Base-by-base conservation (phyloP, 768 basidiomycete genomes). In the Macrolepiota albuminosa region DNA sequence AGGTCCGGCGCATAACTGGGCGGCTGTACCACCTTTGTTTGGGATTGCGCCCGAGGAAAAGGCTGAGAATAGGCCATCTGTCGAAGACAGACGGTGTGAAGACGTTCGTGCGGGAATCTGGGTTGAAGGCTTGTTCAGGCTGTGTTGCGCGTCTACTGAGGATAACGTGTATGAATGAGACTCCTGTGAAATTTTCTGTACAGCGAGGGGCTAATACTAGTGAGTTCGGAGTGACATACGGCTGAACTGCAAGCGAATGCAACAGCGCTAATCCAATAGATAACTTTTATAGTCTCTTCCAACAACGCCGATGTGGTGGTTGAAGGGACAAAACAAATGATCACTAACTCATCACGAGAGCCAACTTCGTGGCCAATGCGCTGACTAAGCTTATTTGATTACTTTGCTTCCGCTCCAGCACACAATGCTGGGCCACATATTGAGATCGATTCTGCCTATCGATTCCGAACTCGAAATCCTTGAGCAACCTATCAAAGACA, bases 1-100 rank as follows among this genome's bases (percentile, higher is more conserved):
- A 94, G 81, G 74, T 94, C 92, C 39, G 91, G 91, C 33, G 87
- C 90, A 71, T 80, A 92, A 21, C 82, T 82, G 36, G 79, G 75
- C 56, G 81, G 82, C 64, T 83, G 82, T 33, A 81, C 75, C 46
- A 70, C 74, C 71, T 86, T 85, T 37, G 73, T 74, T 54, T 75
- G 78, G 37, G 83, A 81, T 40, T 80, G 80, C 53, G 89, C 88
- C 61, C 91, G 84, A 61, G 91, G 91, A 60, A 93, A 93, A 10
- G 91, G 90, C 72, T 92, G 87, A 57, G 84, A 75, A 70, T 84
- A 90, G 39, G 87, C 86, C 88, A 91, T 84, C 55, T 61, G 64
- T 69, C 65, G 66, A 68, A 65, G 63, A 71, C 42, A 45, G 37
- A 64, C 61, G 51, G 47, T 59, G 68, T 58, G 70, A 64, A 56